These are phyloP conservation scores for Modicella reniformis DNA, from an alignment of 371 early-diverging fungal species.

Conservation along the genomic window DNA sequence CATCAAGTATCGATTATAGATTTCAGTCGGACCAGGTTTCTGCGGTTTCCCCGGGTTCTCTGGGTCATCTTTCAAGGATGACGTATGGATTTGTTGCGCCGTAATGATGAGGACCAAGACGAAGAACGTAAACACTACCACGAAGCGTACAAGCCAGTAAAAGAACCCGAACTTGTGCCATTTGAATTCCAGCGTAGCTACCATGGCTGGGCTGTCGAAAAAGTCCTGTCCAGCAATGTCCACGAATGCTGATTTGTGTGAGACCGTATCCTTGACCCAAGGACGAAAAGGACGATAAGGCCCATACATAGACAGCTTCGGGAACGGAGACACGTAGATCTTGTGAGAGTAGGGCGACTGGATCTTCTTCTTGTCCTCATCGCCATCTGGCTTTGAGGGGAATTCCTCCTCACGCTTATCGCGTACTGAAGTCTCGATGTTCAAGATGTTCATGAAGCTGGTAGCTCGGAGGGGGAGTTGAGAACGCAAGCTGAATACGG, in stretches of 20 bases:
- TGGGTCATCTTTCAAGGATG: background rate
- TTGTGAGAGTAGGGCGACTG: constrained; percentile 31
- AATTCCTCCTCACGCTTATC: constrained; percentile 27
- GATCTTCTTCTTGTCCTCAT: constrained; percentile 26
- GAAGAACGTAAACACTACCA: constrained; percentile 31
- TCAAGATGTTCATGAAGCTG: constrained; percentile 21
- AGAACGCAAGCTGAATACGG: constrained; percentile 48
- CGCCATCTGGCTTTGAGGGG: constrained; percentile 24
- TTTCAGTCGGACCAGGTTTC: background rate
- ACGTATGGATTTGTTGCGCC: constrained; percentile 20
- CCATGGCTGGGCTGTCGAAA: constrained; percentile 54
- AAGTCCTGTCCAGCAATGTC: constrained; percentile 49
- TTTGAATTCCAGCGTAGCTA: constrained; percentile 48
- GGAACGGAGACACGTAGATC: constrained; percentile 53
- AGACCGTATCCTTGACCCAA: constrained; percentile 17
- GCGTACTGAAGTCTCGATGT: constrained; percentile 29
- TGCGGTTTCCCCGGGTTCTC: background rate
- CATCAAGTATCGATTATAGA: constrained; percentile 12
- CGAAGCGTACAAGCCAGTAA: constrained; percentile 34
- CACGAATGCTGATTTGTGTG: constrained; percentile 36
- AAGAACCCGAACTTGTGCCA: constrained; percentile 50
- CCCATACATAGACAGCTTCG: constrained; percentile 52
- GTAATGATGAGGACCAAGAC: constrained; percentile 31
- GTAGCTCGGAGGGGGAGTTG: constrained; percentile 43
- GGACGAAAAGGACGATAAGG: constrained; percentile 37